These are phyloP conservation scores for Venturia effusa DNA, from an alignment of 2,329 filamentous ascomycete species.

Conservation along the genomic window DNA sequence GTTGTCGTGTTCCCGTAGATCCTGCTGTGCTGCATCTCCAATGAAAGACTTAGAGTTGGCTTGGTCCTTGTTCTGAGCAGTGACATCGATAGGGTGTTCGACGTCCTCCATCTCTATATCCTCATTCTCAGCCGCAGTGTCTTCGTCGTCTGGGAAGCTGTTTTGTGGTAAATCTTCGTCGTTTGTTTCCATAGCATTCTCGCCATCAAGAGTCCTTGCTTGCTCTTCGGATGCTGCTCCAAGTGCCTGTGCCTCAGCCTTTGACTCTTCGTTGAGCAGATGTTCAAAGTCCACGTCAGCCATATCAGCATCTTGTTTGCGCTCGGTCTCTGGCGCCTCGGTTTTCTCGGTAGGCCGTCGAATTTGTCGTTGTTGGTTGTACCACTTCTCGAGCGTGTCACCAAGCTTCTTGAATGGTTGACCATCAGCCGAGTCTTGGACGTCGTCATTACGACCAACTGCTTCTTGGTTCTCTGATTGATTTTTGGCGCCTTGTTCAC, in stretches of 20 bases:
- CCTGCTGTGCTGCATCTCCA: slow-evolving; percentile 24
- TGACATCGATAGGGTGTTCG: slow-evolving; percentile 18
- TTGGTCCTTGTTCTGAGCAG: slow-evolving; percentile 35
- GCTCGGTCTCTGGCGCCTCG: slow-evolving; percentile 35
- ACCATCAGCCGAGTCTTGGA: slow-evolving; percentile 15
- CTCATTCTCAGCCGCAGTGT: neutral
- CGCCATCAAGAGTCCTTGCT: slow-evolving; percentile 72
- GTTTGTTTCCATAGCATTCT: slow-evolving; percentile 21
- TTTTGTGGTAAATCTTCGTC: slow-evolving; percentile 39
- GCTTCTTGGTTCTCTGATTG: slow-evolving; percentile 25
- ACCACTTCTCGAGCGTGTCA: slow-evolving; percentile 86
- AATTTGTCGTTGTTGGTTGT: slow-evolving; percentile 79
- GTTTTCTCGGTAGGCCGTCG: slow-evolving; percentile 32
- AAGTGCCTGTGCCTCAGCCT: slow-evolving; percentile 82
- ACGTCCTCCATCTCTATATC: slow-evolving; percentile 13
- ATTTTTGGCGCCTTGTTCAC: slow-evolving; percentile 47
- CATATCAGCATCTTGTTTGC: slow-evolving; percentile 56
- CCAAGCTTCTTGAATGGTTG: slow-evolving; percentile 80
- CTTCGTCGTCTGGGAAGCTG: slow-evolving; percentile 6
- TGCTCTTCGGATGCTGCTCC: slow-evolving; percentile 83
- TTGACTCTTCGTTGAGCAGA: slow-evolving; percentile 68
- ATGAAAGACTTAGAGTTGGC: slow-evolving; percentile 30
- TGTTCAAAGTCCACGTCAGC: slow-evolving; percentile 84
- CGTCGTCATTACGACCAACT: slow-evolving; percentile 24
- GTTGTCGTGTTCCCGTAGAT: slow-evolving; percentile 17